Percentiles rank a stretch among this genome's conserved stretches.
Conservation (phyloP, 345 rosid genomes). For the Combretum micranthum region DNA sequence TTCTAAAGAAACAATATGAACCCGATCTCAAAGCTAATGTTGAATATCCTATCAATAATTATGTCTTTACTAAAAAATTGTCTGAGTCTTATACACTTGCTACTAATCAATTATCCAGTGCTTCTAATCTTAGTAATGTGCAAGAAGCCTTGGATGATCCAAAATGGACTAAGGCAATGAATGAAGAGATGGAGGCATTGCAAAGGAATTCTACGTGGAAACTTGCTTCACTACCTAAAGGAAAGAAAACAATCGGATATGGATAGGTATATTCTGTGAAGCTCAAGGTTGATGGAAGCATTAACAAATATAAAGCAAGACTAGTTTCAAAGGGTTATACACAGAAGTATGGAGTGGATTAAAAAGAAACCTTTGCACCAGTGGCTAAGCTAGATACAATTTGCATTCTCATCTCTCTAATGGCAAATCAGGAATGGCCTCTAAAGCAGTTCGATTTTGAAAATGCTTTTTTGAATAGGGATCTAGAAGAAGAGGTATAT, state of each 20-base stretch:
- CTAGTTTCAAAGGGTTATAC: no score
- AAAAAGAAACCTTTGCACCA: not conserved
- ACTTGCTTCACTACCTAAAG: not conserved
- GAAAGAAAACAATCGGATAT: not conserved
- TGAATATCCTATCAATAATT: no score
- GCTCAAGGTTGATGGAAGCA: not conserved
- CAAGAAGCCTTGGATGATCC: no score
- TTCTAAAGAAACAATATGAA: no score
- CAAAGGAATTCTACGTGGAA: not conserved
- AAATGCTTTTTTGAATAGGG: not conserved
- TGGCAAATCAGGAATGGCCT: not conserved
- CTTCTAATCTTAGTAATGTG: no score
- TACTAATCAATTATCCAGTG: no score
- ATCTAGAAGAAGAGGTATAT: not conserved
- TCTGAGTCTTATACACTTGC: no score
- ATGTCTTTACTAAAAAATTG: no score
- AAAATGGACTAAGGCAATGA: not conserved
- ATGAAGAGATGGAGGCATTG: not conserved
- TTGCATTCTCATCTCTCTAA: not conserved
- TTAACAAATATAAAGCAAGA: not conserved
- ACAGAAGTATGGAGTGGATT: not conserved
- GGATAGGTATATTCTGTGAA: not conserved
- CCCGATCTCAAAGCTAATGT: no score
- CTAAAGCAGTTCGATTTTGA: not conserved
- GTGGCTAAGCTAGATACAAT: not conserved